A percentile compares a stretch with the other conserved stretches of the same genome.
phyloP scores from a whole-genome alignment of 148 eudicot genomes.

The Vaccinium corymbosum region DNA sequence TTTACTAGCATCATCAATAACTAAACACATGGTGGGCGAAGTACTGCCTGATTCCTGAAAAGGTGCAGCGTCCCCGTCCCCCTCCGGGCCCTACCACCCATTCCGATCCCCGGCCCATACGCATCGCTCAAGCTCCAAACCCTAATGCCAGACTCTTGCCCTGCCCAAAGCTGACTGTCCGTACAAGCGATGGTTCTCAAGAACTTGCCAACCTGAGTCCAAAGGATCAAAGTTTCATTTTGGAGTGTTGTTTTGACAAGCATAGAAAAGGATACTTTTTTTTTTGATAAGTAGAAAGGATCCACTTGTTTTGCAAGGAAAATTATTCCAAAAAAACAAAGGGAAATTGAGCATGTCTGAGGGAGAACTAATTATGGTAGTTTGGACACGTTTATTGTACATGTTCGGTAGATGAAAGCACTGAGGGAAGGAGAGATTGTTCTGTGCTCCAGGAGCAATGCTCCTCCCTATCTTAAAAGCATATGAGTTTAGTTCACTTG shows the following conservation, averaged over 20 bases:
- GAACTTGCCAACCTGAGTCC: conserved; percentile 52
- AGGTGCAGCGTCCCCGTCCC: conserved; percentile 93
- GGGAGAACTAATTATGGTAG: background rate
- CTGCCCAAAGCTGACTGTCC: conserved; percentile 85
- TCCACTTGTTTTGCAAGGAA: background rate
- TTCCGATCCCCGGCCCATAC: conserved; percentile 64
- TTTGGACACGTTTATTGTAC: background rate
- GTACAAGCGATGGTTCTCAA: conserved; percentile 78
- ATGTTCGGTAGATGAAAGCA: background rate
- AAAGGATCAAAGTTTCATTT: background rate
- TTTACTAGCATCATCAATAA: conserved; percentile 68
- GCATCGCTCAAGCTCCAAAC: conserved; percentile 67
- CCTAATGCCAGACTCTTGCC: conserved; percentile 86
- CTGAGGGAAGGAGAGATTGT: background rate
- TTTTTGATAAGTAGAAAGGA: background rate
- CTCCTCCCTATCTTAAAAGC: too few relatives aligned
- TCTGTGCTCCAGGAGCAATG: too few relatives aligned
- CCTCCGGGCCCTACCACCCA: conserved; percentile 59
- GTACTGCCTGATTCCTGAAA: conserved; percentile 67
- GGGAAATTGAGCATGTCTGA: background rate
- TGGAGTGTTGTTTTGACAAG: background rate
- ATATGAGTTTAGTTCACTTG: too few relatives aligned
- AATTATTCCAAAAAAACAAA: background rate
- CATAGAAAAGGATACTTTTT: background rate
- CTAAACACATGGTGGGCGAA: conserved; percentile 62